Percentiles rank a stretch among this genome's conserved stretches.
Evolutionary conservation across 768 basidiomycete species (phyloP).

Genomic region (Pisolithus albus): DNA sequence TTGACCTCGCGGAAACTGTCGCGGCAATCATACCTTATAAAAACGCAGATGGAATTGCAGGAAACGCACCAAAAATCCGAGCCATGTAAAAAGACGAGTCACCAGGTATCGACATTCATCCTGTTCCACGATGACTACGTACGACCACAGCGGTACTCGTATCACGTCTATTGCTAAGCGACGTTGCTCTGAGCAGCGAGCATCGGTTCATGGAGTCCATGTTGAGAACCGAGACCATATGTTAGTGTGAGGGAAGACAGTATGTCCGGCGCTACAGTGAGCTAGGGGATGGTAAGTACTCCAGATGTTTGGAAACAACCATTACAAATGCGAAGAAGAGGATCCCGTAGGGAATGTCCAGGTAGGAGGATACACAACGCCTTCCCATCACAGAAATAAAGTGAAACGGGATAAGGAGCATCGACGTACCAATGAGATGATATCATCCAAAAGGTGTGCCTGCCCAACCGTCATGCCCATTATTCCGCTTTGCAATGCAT

Average conservation of each 20-base stretch:
- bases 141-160: too few relatives aligned
- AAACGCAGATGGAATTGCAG: too few relatives aligned
- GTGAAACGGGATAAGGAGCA: neutral
- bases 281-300: constrained; percentile 34
- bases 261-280: constrained; percentile 53
- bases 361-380: too few relatives aligned
- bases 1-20: too few relatives aligned
- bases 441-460: constrained; percentile 87
- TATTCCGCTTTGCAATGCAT: constrained; percentile 51
- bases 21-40: too few relatives aligned
- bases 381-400: neutral
- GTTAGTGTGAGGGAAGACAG: constrained; percentile 71
- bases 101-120: too few relatives aligned
- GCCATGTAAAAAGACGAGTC: too few relatives aligned
- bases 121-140: too few relatives aligned
- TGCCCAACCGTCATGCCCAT: constrained; percentile 81
- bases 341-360: too few relatives aligned
- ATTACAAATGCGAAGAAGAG: neutral
- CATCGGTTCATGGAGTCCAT: constrained; percentile 55
- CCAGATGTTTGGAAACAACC: neutral
- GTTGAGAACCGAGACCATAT: constrained; percentile 78
- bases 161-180: neutral
- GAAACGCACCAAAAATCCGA: too few relatives aligned
- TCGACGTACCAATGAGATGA: constrained; percentile 70
- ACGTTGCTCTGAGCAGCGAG: constrained; percentile 25